These are phyloP conservation scores for Hanseniaspora pseudoguilliermondii DNA, from an alignment of 805 yeast genomes.

Conservation along the genomic window DNA sequence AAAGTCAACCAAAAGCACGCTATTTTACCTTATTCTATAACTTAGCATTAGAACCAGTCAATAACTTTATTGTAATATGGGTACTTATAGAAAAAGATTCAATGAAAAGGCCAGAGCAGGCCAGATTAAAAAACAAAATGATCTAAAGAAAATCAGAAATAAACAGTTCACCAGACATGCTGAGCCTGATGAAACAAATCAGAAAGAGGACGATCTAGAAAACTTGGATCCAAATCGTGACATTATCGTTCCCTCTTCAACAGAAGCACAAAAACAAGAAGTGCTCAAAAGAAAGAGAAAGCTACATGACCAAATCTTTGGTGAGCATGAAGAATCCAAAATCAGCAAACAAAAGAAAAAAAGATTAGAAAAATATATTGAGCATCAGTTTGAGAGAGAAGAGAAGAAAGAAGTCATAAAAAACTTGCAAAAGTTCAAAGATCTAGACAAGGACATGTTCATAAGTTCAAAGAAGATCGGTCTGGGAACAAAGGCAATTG, in stretches of 20 bases:
- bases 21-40: not conserved
- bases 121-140: conserved; percentile 65
- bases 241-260: conserved; percentile 42
- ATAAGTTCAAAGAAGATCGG: conserved; percentile 72
- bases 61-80: conserved; percentile 36
- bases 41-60: not conserved
- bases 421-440: conserved; percentile 45
- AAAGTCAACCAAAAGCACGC: too few species aligned
- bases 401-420: conserved; percentile 68
- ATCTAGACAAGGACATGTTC: conserved; percentile 56
- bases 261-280: conserved; percentile 39
- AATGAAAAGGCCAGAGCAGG: conserved; percentile 81
- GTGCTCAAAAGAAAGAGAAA: conserved; percentile 51
- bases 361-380: conserved; percentile 78
- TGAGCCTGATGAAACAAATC: conserved; percentile 23
- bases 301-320: conserved; percentile 40
- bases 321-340: conserved; percentile 49
- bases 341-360: conserved; percentile 56
- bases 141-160: conserved; percentile 52
- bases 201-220: conserved; percentile 15
- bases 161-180: conserved; percentile 51
- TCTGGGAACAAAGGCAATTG: conserved; percentile 52
- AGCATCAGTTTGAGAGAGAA: conserved; percentile 77
- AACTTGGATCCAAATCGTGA: conserved; percentile 46
- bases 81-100: conserved; percentile 65